phyloP scores from a whole-genome alignment of 306 rosid genomes.

The Ormosia semicastrata region DNA sequence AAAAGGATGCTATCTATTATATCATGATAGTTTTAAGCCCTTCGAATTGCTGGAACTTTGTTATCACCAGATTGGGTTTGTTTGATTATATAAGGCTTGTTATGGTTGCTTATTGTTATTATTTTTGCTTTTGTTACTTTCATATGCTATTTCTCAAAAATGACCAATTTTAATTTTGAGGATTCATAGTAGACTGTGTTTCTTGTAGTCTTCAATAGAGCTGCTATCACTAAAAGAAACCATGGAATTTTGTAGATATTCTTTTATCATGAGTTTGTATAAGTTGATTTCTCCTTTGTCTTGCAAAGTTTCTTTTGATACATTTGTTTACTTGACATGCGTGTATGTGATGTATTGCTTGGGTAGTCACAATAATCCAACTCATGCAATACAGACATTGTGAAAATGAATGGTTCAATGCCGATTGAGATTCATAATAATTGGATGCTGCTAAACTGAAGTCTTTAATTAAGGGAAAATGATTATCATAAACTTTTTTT shows the following conservation, averaged over 20 bases:
- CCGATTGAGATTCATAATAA: not conserved
- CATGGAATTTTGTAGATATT: slow-evolving; percentile 35
- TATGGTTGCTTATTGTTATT: slow-evolving; percentile 28
- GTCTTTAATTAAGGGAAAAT: not conserved
- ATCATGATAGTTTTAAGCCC: slow-evolving; percentile 1
- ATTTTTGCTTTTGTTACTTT: slow-evolving; percentile 22
- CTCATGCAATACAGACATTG: not conserved
- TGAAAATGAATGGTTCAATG: not conserved
- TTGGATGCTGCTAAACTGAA: not conserved
- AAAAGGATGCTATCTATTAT: no score
- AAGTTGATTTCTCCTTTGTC: slow-evolving; percentile 14
- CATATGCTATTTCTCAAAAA: slow-evolving; percentile 23
- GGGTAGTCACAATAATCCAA: not conserved
- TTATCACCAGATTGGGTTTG: slow-evolving; percentile 12
- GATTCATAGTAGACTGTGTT: slow-evolving; percentile 23
- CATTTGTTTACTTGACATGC: not conserved
- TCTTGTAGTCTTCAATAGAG: slow-evolving; percentile 15
- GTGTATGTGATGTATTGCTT: not conserved
- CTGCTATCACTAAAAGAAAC: slow-evolving; percentile 22
- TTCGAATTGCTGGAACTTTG: slow-evolving; percentile 18
- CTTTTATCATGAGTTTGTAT: not conserved
- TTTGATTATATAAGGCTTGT: slow-evolving; percentile 29
- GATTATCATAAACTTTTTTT: no score
- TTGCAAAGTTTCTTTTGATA: not conserved
- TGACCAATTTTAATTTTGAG: slow-evolving; percentile 19